Percentiles rank a stretch among this genome's conserved stretches.
phyloP scores from a whole-genome alignment of 1,284 basidiomycete species.

The Ganoderma lingzhi region DNA sequence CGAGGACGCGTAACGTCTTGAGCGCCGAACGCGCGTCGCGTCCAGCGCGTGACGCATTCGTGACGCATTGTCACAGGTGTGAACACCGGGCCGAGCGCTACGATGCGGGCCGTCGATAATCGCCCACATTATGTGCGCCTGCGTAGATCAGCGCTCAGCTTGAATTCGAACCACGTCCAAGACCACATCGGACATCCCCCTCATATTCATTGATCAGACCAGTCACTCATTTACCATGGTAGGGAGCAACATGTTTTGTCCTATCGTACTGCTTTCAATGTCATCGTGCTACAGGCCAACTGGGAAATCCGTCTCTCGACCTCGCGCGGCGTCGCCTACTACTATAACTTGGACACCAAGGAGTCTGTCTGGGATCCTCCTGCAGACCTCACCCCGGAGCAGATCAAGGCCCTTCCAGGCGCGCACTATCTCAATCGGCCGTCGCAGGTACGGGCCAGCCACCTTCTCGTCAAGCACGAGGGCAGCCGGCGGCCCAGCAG shows the following conservation, averaged over 20 bases:
- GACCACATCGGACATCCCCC: not conserved
- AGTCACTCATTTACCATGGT: not conserved
- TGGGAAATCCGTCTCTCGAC: conserved; percentile 91
- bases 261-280: not conserved
- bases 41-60: conserved; percentile 20
- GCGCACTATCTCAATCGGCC: conserved; percentile 54
- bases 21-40: conserved; percentile 40
- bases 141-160: not conserved
- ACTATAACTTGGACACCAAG: conserved; percentile 79
- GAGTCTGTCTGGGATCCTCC: conserved; percentile 90
- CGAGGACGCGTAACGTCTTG: conserved; percentile 20
- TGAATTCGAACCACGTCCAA: not conserved
- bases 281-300: conserved; percentile 15
- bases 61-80: too few relatives aligned
- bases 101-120: not conserved
- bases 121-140: conserved; percentile 14
- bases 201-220: not conserved
- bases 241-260: not conserved
- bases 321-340: conserved; percentile 87
- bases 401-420: conserved; percentile 76
- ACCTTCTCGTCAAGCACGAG: conserved; percentile 93
- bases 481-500: conserved; percentile 89
- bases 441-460: conserved; percentile 89
- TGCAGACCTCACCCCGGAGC: conserved; percentile 64
- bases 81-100: too few relatives aligned